These are phyloP conservation scores for Spiraea crenata DNA, from an alignment of 331 rosid species.

Conservation along the genomic window DNA sequence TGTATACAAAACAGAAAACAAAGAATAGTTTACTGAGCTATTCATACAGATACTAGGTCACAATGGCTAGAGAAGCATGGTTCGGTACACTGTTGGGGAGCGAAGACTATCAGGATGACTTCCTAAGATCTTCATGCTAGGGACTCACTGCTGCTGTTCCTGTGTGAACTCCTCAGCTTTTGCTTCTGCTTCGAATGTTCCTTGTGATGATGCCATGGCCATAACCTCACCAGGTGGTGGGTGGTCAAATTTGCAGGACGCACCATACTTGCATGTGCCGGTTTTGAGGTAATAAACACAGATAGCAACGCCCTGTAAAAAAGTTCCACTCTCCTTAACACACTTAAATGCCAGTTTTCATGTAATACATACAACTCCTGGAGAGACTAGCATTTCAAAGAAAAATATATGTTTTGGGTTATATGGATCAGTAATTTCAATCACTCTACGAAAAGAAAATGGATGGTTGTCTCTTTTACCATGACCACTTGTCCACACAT, in stretches of 20 bases:
- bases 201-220: conserved; percentile 55
- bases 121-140: conserved; percentile 20
- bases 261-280: conserved; percentile 84
- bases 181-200: conserved; percentile 41
- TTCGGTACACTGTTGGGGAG: not conserved
- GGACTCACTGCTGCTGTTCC: conserved; percentile 23
- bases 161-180: conserved; percentile 18
- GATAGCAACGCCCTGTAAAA: conserved; percentile 64
- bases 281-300: conserved; percentile 95
- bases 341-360: not conserved
- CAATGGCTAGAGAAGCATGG: not conserved
- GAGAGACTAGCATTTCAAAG: not conserved
- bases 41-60: not conserved
- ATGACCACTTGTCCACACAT: not conserved
- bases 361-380: not conserved
- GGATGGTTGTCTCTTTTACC: not conserved
- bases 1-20: not conserved
- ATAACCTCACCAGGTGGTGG: conserved; percentile 96
- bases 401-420: not conserved
- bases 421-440: not conserved
- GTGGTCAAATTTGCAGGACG: conserved; percentile 92
- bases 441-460: not conserved
- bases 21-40: not conserved
- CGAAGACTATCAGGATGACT: not conserved
- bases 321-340: conserved; percentile 5